Conservation (phyloP, 768 basidiomycete genomes). For the Termitomyces sp. region DNA sequence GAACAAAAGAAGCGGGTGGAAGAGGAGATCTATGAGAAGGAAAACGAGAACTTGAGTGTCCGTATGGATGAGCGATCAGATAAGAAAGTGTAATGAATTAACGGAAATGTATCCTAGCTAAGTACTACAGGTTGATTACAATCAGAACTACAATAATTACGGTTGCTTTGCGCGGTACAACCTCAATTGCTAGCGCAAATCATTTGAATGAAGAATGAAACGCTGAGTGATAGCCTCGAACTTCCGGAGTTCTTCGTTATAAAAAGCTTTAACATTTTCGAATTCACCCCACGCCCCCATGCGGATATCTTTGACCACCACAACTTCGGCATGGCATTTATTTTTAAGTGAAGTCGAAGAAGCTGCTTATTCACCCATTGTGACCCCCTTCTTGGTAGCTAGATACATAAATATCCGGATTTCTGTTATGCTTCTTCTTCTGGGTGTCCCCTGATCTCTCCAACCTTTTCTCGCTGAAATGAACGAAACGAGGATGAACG, state of each 20-base stretch:
- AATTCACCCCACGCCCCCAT: no score
- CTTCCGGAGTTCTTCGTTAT: no score
- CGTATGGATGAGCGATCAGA: background rate
- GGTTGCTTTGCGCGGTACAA: no score
- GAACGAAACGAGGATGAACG: background rate
- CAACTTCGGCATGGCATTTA: background rate
- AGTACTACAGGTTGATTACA: no score
- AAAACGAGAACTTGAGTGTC: background rate
- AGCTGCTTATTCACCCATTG: background rate
- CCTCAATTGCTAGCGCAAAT: background rate
- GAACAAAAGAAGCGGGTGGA: slow-evolving; percentile 37
- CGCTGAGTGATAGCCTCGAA: background rate
- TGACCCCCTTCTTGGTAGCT: background rate
- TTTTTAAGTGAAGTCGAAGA: background rate
- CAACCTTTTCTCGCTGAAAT: background rate
- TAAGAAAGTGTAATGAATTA: background rate
- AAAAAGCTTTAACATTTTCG: no score
- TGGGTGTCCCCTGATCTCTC: background rate
- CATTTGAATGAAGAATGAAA: background rate
- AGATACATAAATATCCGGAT: background rate
- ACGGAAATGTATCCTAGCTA: background rate
- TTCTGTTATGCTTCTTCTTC: background rate
- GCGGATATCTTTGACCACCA: background rate
- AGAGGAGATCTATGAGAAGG: slow-evolving; percentile 27
- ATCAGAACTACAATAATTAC: no score